Percentiles rank a stretch among this genome's conserved stretches.
These are phyloP conservation scores for Aureobasidium sp. DNA, from an alignment of 2,329 filamentous ascomycete genomes.

Conservation along the genomic window DNA sequence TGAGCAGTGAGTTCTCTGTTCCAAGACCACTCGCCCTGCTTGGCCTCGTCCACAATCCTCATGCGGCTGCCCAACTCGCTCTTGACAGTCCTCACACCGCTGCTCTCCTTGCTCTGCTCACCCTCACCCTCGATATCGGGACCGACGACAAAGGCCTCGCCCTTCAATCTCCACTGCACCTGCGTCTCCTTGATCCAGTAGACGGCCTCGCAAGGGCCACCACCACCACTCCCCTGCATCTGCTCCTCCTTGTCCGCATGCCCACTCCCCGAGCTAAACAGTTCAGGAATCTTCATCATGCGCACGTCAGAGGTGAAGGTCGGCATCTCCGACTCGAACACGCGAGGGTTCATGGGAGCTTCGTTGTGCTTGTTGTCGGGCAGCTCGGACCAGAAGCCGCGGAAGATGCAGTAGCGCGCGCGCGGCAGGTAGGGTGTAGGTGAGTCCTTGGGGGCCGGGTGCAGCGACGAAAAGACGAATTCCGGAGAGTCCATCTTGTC, in stretches of 20 bases:
- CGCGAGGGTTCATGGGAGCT: slow-evolving; percentile 58
- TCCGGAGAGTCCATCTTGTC: slow-evolving; percentile 40
- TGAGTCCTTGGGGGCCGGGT: slow-evolving; percentile 31
- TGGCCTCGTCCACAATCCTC: slow-evolving; percentile 42
- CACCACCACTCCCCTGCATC: slow-evolving; percentile 47
- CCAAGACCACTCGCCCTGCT: slow-evolving; percentile 61
- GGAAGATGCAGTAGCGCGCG: slow-evolving; percentile 72
- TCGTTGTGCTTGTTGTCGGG: slow-evolving; percentile 64
- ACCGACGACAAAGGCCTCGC: slow-evolving; percentile 65
- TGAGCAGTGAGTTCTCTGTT: slow-evolving; percentile 69
- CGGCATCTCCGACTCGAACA: slow-evolving; percentile 68
- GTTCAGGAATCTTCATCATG: slow-evolving; percentile 72
- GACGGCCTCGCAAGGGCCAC: slow-evolving; percentile 68
- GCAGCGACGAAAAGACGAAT: slow-evolving; percentile 44
- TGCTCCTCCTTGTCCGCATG: slow-evolving; percentile 37
- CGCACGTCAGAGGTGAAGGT: slow-evolving; percentile 81
- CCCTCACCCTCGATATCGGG: slow-evolving; percentile 51
- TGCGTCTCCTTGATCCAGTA: slow-evolving; percentile 66
- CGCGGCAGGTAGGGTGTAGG: slow-evolving; percentile 41
- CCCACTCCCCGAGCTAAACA: slow-evolving; percentile 47
- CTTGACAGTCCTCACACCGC: slow-evolving; percentile 50
- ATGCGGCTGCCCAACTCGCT: slow-evolving; percentile 54
- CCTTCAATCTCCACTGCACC: slow-evolving; percentile 80
- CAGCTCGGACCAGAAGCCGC: slow-evolving; percentile 72
- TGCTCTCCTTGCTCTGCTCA: slow-evolving; percentile 42